Conservation (phyloP, 352 stramenopile genomes). For the Elongisporangium senticosum region DNA sequence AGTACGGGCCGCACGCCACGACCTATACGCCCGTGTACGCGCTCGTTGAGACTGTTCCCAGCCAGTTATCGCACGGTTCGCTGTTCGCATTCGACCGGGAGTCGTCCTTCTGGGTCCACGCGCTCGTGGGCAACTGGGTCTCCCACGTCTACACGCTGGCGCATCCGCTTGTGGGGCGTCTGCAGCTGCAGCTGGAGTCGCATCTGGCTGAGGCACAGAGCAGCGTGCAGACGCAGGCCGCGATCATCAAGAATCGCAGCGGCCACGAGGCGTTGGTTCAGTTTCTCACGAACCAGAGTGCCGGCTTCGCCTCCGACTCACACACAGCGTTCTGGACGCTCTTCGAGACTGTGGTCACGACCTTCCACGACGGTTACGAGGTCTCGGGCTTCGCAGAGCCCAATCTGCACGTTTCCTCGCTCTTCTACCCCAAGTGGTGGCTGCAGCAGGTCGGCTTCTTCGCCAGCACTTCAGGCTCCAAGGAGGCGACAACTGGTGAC, state of each 20-base stretch:
- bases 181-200: slow-evolving; percentile 59
- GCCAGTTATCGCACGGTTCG: slow-evolving; percentile 47
- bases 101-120: slow-evolving; percentile 72
- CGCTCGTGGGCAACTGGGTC: slow-evolving; percentile 84
- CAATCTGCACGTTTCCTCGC: slow-evolving; percentile 34
- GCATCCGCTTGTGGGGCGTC: slow-evolving; percentile 46
- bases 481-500: slow-evolving; percentile 10
- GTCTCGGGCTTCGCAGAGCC: slow-evolving; percentile 43
- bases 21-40: slow-evolving; percentile 90
- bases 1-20: slow-evolving; percentile 86
- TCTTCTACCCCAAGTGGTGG: slow-evolving; percentile 86
- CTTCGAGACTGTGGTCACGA: slow-evolving; percentile 67
- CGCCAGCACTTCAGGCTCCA: slow-evolving; percentile 13
- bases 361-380: slow-evolving; percentile 81
- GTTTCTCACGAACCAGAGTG: slow-evolving; percentile 56
- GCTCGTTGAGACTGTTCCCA: slow-evolving; percentile 36
- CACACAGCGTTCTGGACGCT: slow-evolving; percentile 46
- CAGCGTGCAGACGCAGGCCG: slow-evolving; percentile 31
- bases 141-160: slow-evolving; percentile 68
- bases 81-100: slow-evolving; percentile 58
- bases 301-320: slow-evolving; percentile 41
- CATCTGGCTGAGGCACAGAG: slow-evolving; percentile 26
- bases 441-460: slow-evolving; percentile 78
- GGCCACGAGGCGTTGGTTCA: slow-evolving; percentile 39
- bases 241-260: slow-evolving; percentile 24